Evolutionary conservation across 2,329 filamentous ascomycete species (phyloP).

Genomic region (Aureobasidium namibiae): DNA sequence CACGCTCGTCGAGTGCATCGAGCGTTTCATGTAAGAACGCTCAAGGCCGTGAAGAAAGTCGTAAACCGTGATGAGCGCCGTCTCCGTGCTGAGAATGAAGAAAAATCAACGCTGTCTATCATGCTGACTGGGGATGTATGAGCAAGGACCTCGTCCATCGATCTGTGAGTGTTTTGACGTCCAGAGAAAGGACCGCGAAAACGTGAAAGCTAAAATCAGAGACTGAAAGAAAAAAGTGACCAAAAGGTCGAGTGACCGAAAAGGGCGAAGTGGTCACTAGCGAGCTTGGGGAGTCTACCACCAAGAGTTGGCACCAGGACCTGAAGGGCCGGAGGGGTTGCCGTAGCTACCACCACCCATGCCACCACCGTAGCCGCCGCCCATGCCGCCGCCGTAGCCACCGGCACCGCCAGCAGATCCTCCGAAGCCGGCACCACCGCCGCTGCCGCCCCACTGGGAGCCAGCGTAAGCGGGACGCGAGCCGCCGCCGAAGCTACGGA

Average conservation of each 20-base stretch:
- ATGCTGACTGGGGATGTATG: slow-evolving; percentile 40
- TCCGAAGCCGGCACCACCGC: slow-evolving; percentile 34
- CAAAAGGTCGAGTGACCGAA: slow-evolving; percentile 7
- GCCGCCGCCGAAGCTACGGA: slow-evolving; percentile 53
- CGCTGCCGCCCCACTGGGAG: slow-evolving; percentile 41
- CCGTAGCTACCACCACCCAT: slow-evolving; percentile 49
- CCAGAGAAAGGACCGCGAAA: slow-evolving; percentile 26
- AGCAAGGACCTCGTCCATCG: slow-evolving; percentile 28
- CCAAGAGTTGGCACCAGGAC: slow-evolving; percentile 46
- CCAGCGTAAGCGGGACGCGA: slow-evolving; percentile 54
- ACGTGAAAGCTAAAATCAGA: slow-evolving; percentile 16
- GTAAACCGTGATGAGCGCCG: slow-evolving; percentile 14
- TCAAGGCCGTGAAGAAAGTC: slow-evolving; percentile 13
- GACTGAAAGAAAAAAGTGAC: slow-evolving; percentile 19
- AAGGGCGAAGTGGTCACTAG: not conserved
- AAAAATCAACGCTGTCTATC: slow-evolving; percentile 43
- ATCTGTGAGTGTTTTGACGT: slow-evolving; percentile 17
- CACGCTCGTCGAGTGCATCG: slow-evolving; percentile 10
- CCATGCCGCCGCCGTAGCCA: slow-evolving; percentile 32
- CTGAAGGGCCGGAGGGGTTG: slow-evolving; percentile 56
- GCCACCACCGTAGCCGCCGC: slow-evolving; percentile 36
- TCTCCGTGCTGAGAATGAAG: slow-evolving; percentile 13
- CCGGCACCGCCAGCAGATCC: slow-evolving; percentile 29
- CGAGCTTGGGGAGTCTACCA: slow-evolving; percentile 43
- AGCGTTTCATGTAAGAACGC: slow-evolving; percentile 8